Conservation (phyloP, 1,284 basidiomycete genomes). For the Anthracocystis walkeri region DNA sequence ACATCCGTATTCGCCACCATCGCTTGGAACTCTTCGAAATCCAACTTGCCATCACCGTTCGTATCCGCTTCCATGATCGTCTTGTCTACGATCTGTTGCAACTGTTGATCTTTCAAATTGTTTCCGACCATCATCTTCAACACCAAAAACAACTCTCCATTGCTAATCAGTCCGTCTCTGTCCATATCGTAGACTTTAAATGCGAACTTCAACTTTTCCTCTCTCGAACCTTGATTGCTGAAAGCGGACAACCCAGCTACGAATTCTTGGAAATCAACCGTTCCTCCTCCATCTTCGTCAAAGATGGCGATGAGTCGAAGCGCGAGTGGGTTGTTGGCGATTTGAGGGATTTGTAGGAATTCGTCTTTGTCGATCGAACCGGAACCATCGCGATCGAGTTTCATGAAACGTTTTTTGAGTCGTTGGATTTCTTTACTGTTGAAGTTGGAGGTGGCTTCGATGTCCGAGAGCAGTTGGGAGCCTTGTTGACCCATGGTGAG, state of each 20-base stretch:
- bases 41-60: slow-evolving; percentile 94
- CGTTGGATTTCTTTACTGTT: slow-evolving; percentile 73
- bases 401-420: slow-evolving; percentile 99
- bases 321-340: slow-evolving; percentile 96
- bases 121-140: slow-evolving; percentile 99
- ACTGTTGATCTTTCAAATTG: slow-evolving; percentile 98
- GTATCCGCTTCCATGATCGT: slow-evolving; percentile 99
- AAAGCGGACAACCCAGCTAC: slow-evolving; percentile 97
- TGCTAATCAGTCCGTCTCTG: slow-evolving; percentile 96
- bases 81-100: slow-evolving; percentile 99
- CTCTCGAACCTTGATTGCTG: slow-evolving; percentile 91
- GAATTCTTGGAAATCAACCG: slow-evolving; percentile 99
- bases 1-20: slow-evolving; percentile 99
- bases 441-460: slow-evolving; percentile 89
- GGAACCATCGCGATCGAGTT: slow-evolving; percentile 96
- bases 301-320: slow-evolving; percentile 99
- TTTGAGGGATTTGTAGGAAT: slow-evolving; percentile 98
- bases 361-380: slow-evolving; percentile 98
- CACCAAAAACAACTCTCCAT: slow-evolving; percentile 96
- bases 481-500: slow-evolving; percentile 73
- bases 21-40: slow-evolving; percentile 93
- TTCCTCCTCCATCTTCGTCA: slow-evolving; percentile 97
- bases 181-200: slow-evolving; percentile 99
- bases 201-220: slow-evolving; percentile 95
- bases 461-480: slow-evolving; percentile 92